Conservation (phyloP, 495 filamentous ascomycete genomes). For the Neurospora sp. region DNA sequence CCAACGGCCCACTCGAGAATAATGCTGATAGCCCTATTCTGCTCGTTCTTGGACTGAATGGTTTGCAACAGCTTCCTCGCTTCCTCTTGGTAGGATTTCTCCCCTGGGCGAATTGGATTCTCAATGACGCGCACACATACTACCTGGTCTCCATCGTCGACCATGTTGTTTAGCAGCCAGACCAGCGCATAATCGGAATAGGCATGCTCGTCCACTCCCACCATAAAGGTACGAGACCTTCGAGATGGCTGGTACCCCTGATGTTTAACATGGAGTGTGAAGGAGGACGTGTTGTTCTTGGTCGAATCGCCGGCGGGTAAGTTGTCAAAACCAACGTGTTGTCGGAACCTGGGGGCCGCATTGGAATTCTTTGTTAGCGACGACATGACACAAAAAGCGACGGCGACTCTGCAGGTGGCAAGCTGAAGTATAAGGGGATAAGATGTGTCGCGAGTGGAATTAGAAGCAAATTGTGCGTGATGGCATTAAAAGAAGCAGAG, state of each 20-base stretch:
- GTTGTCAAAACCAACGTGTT: conserved; percentile 84
- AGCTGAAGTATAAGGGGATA: neutral
- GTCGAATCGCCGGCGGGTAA: conserved; percentile 56
- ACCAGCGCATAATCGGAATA: conserved; percentile 93
- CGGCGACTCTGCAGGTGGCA: neutral
- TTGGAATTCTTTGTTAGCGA: conserved; percentile 28
- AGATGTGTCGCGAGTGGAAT: neutral
- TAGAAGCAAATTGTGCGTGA: neutral
- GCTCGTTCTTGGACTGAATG: conserved; percentile 77
- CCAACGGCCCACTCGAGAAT: conserved; percentile 85
- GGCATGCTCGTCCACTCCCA: conserved; percentile 86
- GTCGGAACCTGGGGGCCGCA: conserved; percentile 41
- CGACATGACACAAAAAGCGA: conserved; percentile 26
- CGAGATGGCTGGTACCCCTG: conserved; percentile 77
- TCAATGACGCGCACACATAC: conserved; percentile 89
- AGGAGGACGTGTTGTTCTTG: conserved; percentile 71
- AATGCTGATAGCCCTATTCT: conserved; percentile 77
- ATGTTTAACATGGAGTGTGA: conserved; percentile 82
- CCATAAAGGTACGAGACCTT: conserved; percentile 83
- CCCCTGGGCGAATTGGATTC: conserved; percentile 64
- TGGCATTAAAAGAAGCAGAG: neutral
- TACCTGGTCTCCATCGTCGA: conserved; percentile 95
- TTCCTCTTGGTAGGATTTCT: conserved; percentile 72
- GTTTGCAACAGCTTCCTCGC: conserved; percentile 64
- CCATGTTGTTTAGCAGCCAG: conserved; percentile 89